phyloP scores from a whole-genome alignment of 2,329 filamentous ascomycete species.

The Tolypocladium nubicola region DNA sequence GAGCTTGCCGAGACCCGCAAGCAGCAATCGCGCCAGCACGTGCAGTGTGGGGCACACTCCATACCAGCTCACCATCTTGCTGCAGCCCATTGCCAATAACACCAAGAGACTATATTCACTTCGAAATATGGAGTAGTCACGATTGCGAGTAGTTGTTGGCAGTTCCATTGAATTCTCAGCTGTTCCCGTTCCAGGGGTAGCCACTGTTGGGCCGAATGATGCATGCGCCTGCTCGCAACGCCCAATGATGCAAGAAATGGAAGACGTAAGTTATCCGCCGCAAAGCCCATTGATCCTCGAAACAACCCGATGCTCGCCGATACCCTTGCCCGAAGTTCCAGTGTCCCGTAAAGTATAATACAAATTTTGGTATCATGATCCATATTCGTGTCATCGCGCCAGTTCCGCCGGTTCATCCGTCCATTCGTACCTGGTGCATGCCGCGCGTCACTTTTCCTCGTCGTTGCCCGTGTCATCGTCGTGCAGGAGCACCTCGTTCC shows the following conservation, averaged over 20 bases:
- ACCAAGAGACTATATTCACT: too few relatives aligned
- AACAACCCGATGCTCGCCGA: background rate
- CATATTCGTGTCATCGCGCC: background rate
- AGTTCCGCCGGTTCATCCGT: too few relatives aligned
- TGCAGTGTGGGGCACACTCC: background rate
- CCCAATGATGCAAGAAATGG: background rate
- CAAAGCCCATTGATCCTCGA: background rate
- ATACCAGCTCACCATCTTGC: too few relatives aligned
- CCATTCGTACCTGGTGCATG: background rate
- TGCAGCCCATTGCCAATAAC: background rate
- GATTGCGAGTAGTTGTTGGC: background rate
- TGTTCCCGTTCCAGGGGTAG: background rate
- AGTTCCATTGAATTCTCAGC: background rate
- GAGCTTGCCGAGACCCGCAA: background rate
- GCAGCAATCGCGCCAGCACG: background rate
- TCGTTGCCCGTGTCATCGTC: slow-evolving; percentile 1
- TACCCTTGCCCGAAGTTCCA: background rate
- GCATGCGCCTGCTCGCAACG: background rate
- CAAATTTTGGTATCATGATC: background rate
- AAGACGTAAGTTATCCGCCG: background rate
- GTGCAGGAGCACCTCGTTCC: slow-evolving; percentile 20
- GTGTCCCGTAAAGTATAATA: background rate
- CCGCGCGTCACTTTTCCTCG: background rate
- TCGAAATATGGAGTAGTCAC: background rate
- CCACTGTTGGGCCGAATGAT: background rate